These are phyloP conservation scores for Pseudogymnoascus sp. DNA, from an alignment of 2,329 filamentous ascomycete genomes.

Conservation along the genomic window DNA sequence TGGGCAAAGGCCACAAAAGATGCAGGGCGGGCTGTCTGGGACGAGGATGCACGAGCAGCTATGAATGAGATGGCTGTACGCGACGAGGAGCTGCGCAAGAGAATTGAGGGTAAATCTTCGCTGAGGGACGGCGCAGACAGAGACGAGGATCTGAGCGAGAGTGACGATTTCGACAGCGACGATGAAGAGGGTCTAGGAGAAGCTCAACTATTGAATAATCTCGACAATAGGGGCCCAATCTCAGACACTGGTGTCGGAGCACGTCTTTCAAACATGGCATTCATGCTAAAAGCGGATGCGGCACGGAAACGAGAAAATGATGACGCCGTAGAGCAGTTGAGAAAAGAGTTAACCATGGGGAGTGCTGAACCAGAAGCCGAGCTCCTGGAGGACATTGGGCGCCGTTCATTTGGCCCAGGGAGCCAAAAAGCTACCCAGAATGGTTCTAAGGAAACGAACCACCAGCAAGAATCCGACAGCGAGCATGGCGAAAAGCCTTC, in stretches of 20 bases:
- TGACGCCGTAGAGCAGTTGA: conserved; percentile 61
- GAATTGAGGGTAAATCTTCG: conserved; percentile 57
- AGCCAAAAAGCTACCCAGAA: conserved; percentile 22
- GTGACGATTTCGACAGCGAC: conserved; percentile 47
- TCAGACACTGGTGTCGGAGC: conserved; percentile 42
- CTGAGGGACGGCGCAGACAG: conserved; percentile 35
- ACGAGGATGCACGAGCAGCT: conserved; percentile 59
- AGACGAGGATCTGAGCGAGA: conserved; percentile 49
- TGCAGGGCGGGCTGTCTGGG: conserved; percentile 58
- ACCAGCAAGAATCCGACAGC: conserved; percentile 44
- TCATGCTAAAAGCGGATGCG: conserved; percentile 87
- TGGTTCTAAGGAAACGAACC: conserved; percentile 51
- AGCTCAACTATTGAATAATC: conserved; percentile 41
- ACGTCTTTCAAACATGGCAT: conserved; percentile 76
- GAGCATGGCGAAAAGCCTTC: conserved; percentile 28
- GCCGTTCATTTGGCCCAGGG: conserved; percentile 59
- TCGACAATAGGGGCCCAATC: conserved; percentile 29
- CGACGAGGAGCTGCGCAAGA: conserved; percentile 58
- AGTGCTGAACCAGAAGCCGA: conserved; percentile 51
- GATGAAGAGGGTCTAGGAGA: conserved; percentile 44
- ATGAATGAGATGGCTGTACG: conserved; percentile 58
- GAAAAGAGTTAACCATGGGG: conserved; percentile 59
- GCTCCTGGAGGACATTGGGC: conserved; percentile 56
- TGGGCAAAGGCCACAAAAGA: conserved; percentile 65
- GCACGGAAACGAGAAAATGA: conserved; percentile 73